These are phyloP conservation scores for Dysphania ambrosioides DNA, from an alignment of 148 eudicot species.

Conservation along the genomic window DNA sequence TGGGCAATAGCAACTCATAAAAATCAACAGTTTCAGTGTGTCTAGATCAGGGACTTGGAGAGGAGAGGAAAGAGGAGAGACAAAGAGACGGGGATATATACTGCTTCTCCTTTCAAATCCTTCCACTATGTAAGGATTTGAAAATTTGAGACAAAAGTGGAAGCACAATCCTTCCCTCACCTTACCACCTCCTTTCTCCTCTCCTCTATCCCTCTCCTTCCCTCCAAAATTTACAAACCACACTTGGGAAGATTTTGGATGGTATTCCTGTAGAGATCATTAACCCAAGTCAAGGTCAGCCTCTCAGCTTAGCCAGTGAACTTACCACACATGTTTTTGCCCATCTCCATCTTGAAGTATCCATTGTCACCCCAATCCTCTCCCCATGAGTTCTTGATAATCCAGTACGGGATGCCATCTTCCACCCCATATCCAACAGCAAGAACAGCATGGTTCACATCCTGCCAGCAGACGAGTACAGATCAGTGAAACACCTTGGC, in stretches of 20 bases:
- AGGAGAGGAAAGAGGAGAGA: neutral
- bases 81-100: too few relatives aligned
- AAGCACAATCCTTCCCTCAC: too few relatives aligned
- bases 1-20: neutral
- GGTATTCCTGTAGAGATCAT: neutral
- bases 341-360: conserved; percentile 96
- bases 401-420: conserved; percentile 83
- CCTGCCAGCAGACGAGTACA: conserved; percentile 43
- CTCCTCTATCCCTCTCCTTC: neutral
- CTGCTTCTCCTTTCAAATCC: too few relatives aligned
- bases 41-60: neutral
- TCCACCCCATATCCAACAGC: conserved; percentile 97
- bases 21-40: neutral
- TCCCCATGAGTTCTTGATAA: conserved; percentile 99
- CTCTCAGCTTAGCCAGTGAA: neutral
- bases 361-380: conserved; percentile 86
- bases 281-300: neutral
- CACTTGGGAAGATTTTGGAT: neutral
- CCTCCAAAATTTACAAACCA: neutral
- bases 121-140: too few relatives aligned
- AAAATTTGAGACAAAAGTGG: too few relatives aligned
- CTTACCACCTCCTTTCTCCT: neutral
- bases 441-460: conserved; percentile 99
- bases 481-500: neutral
- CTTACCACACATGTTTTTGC: conserved; percentile 99